Evolutionary conservation across 352 stramenopile species (phyloP), one percentile per base, ranked within the genome.

Genomic region (Pythium folliculosum): DNA sequence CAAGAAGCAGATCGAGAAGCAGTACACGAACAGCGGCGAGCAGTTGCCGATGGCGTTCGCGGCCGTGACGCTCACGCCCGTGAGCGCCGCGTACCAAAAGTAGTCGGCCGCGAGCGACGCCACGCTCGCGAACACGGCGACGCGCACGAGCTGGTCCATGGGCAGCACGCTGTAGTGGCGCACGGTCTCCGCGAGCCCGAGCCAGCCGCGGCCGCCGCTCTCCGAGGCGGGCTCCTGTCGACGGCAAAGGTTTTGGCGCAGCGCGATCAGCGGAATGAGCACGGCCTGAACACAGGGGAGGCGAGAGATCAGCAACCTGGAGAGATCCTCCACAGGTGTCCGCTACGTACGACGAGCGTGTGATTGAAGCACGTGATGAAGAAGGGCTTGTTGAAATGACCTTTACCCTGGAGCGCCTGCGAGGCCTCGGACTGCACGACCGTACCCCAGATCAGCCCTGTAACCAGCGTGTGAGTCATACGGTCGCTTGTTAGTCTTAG

Each of bases 291-390:
- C n/a, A n/a, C n/a, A n/a, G n/a, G n/a, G n/a, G n/a, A n/a, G n/a
- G n/a, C n/a, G n/a, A n/a, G n/a, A n/a, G n/a, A n/a, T n/a, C n/a
- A n/a, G n/a, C n/a, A n/a, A n/a, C n/a, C n/a, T n/a, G n/a, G n/a
- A n/a, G n/a, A n/a, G n/a, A n/a, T n/a, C n/a, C n/a, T n/a, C n/a
- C n/a, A n/a, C n/a, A n/a, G n/a, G n/a, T n/a, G n/a, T n/a, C n/a
- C n/a, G 35, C 35, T 12, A 22, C 44, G 10, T 21, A 67, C 60
- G 14, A 74, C 81, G 25, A 67, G 65, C 1, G 69, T 78, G 65
- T 85, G 79, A 51, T 85, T 81, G 63, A 84, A 87, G 40, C 78
- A 81, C 25, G 84, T 75, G 47, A 87, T 80, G 75, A 87, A 84
- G 59, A 82, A 84, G 4, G 78, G 78, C 67, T 84, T 84, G 70